Evolutionary conservation across 768 basidiomycete species (phyloP).

Genomic region (Mycena metata): DNA sequence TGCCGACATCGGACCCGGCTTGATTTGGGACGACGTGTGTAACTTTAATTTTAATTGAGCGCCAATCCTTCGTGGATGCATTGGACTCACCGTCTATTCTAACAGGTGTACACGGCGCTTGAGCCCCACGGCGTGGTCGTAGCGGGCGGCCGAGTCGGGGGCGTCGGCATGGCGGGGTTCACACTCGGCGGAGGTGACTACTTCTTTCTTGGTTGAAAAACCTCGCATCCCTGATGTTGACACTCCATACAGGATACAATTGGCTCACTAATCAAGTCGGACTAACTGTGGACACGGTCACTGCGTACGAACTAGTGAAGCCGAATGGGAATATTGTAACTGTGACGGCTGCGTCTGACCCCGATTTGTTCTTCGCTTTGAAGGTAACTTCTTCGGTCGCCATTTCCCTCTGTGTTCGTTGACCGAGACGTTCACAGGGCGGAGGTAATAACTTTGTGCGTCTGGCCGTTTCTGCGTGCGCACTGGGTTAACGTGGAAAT

Average conservation of each 20-base stretch:
- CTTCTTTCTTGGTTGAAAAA: too few species aligned
- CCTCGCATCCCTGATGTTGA: too few species aligned
- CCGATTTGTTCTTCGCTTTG: conserved; percentile 58
- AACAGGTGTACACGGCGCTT: conserved; percentile 60
- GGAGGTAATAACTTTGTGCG: conserved; percentile 71
- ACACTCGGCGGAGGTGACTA: conserved; percentile 69
- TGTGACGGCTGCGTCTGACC: conserved; percentile 50
- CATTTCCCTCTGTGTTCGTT: not conserved
- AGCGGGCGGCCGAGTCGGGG: conserved; percentile 69
- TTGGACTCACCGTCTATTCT: too few species aligned
- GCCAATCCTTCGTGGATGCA: too few species aligned
- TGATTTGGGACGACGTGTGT: conserved; percentile 75
- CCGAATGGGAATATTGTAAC: conserved; percentile 62
- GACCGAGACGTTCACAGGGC: conserved; percentile 53
- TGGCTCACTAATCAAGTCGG: conserved; percentile 75
- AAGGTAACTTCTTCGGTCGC: conserved; percentile 45
- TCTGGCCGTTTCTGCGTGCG: not conserved
- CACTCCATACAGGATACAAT: conserved; percentile 58
- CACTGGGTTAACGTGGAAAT: not conserved
- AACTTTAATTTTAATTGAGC: too few species aligned
- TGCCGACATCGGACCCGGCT: conserved; percentile 57
- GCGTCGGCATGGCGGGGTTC: conserved; percentile 72
- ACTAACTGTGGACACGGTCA: conserved; percentile 67
- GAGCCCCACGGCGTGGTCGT: conserved; percentile 64
- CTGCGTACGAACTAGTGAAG: conserved; percentile 67